phyloP scores from a whole-genome alignment of 106 monocot species.

The Acorus gramineus region DNA sequence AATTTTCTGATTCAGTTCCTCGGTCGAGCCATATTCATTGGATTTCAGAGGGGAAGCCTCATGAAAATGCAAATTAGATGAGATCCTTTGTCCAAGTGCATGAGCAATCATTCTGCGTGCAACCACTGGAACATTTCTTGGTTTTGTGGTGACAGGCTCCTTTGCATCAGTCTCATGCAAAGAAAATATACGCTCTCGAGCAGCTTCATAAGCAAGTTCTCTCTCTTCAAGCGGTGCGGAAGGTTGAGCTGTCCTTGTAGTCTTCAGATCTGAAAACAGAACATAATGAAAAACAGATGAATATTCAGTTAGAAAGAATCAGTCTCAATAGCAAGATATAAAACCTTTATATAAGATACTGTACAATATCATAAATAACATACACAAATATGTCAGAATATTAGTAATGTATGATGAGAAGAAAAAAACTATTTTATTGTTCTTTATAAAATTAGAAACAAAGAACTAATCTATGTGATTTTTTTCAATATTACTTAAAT shows the following conservation, averaged over 20 bases:
- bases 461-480: too few species aligned
- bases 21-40: constrained; percentile 1
- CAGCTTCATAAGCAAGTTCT: constrained; percentile 78
- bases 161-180: constrained; percentile 21
- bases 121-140: constrained; percentile 54
- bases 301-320: neutral
- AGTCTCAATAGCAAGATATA: too few species aligned
- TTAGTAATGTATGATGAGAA: too few species aligned
- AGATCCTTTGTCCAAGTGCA: constrained; percentile 62
- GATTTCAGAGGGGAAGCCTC: neutral
- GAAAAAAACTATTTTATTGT: too few species aligned
- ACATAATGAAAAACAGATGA: neutral
- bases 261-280: constrained; percentile 21
- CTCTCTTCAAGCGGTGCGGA: constrained; percentile 50
- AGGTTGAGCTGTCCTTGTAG: constrained; percentile 9
- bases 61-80: neutral
- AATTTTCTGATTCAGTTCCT: neutral
- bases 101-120: constrained; percentile 93
- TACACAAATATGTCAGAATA: too few species aligned
- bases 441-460: too few species aligned
- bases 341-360: too few species aligned
- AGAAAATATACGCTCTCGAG: constrained; percentile 77
- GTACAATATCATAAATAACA: too few species aligned
- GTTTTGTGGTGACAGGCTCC: constrained; percentile 29
- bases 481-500: too few species aligned